Evolutionary conservation across 371 early-diverging fungal genomes (phyloP).

Genomic region (Lichtheimia corymbifera): DNA sequence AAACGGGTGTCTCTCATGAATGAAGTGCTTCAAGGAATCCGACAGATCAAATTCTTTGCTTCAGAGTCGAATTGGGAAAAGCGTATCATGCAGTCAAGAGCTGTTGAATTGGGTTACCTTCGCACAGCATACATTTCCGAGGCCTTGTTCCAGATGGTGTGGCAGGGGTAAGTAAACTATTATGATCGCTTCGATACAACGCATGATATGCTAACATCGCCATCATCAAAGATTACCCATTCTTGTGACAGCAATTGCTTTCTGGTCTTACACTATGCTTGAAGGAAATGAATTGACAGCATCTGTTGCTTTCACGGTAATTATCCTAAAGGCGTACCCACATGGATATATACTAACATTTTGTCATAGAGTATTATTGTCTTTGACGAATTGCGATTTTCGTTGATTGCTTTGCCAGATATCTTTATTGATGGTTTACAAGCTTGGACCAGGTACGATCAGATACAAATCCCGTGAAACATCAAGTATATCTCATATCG

Average conservation of each 20-base stretch:
- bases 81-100: slow-evolving; percentile 47
- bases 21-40: slow-evolving; percentile 65
- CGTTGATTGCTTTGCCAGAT: slow-evolving; percentile 61
- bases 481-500: background rate
- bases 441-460: slow-evolving; percentile 35
- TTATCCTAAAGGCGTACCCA: background rate
- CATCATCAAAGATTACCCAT: slow-evolving; percentile 47
- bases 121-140: slow-evolving; percentile 32
- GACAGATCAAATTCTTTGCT: slow-evolving; percentile 75
- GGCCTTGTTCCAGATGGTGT: slow-evolving; percentile 30
- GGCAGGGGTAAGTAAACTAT: slow-evolving; percentile 34
- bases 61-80: slow-evolving; percentile 54
- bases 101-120: slow-evolving; percentile 51
- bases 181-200: background rate
- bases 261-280: slow-evolving; percentile 60
- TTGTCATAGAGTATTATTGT: slow-evolving; percentile 37
- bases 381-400: slow-evolving; percentile 56
- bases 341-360: background rate
- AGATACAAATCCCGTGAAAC: background rate
- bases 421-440: slow-evolving; percentile 48
- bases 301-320: slow-evolving; percentile 63
- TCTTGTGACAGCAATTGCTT: slow-evolving; percentile 55
- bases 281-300: slow-evolving; percentile 61
- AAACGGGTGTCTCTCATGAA: slow-evolving; percentile 56
- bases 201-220: background rate